These are phyloP conservation scores for Inosperma sp. DNA, from an alignment of 768 basidiomycete genomes.

Conservation along the genomic window DNA sequence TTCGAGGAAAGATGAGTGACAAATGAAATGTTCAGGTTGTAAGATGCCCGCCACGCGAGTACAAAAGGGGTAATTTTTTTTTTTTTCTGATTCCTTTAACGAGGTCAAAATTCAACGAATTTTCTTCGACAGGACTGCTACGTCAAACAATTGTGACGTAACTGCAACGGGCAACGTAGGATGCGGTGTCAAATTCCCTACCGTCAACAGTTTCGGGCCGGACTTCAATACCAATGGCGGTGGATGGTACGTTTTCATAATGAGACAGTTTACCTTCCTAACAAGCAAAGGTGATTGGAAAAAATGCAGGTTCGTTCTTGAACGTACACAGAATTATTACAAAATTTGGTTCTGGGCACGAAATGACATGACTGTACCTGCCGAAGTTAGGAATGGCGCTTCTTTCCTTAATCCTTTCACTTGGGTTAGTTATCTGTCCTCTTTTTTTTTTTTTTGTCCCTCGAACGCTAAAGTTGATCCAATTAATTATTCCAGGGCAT, in stretches of 20 bases:
- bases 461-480: background rate
- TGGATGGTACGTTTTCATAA: constrained; percentile 41
- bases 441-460: constrained; percentile 14
- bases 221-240: constrained; percentile 55
- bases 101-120: background rate
- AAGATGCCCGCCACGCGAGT: constrained; percentile 27
- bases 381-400: constrained; percentile 32
- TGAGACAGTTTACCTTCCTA: constrained; percentile 21
- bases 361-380: constrained; percentile 34
- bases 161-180: constrained; percentile 42
- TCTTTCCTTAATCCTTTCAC: too few species aligned
- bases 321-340: constrained; percentile 45
- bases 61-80: constrained; percentile 40
- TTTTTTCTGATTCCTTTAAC: background rate
- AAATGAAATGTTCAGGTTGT: too few species aligned
- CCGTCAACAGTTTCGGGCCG: constrained; percentile 44
- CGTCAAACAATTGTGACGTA: constrained; percentile 40
- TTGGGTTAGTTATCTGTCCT: constrained; percentile 40
- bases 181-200: constrained; percentile 42
- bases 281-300: constrained; percentile 56
- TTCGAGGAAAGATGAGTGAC: too few species aligned
- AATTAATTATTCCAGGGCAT: background rate
- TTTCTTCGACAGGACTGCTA: constrained; percentile 30
- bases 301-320: constrained; percentile 58
- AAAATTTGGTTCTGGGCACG: constrained; percentile 63